These are phyloP conservation scores for Aquilaria yunnanensis DNA, from an alignment of 345 rosid species.

Conservation along the genomic window DNA sequence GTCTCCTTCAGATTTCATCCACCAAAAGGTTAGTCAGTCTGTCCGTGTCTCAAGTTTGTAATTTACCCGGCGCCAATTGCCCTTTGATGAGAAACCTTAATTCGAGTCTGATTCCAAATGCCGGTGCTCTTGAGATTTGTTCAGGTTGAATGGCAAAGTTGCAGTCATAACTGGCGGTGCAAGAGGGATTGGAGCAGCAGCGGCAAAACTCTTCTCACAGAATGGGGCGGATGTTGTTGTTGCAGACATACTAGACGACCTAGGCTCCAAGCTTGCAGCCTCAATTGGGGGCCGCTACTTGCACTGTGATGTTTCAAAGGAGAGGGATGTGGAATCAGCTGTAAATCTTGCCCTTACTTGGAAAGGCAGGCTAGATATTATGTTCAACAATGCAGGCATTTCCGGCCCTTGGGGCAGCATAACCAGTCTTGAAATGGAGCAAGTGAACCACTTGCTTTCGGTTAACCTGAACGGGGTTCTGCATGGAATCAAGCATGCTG, in stretches of 20 bases:
- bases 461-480: conserved; percentile 58
- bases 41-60: too few species aligned
- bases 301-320: conserved; percentile 68
- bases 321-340: conserved; percentile 56
- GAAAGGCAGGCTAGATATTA: conserved; percentile 44
- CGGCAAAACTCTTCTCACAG: conserved; percentile 57
- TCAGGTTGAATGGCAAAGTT: conserved; percentile 51
- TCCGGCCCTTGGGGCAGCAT: conserved; percentile 51
- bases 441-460: conserved; percentile 32
- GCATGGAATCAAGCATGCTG: conserved; percentile 76
- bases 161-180: conserved; percentile 83
- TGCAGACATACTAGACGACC: conserved; percentile 61
- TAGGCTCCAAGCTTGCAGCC: conserved; percentile 42
- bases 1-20: too few species aligned
- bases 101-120: too few species aligned
- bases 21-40: too few species aligned
- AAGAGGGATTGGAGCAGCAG: conserved; percentile 84
- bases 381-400: conserved; percentile 48
- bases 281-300: conserved; percentile 59
- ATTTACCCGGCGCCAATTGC: too few species aligned
- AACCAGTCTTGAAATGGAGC: conserved; percentile 39
- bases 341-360: conserved; percentile 48
- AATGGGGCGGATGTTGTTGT: conserved; percentile 65
- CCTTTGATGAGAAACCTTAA: too few species aligned
- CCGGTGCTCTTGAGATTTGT: neutral